Conservation (phyloP, 2,329 filamentous ascomycete genomes). For the Diaporthe eres region DNA sequence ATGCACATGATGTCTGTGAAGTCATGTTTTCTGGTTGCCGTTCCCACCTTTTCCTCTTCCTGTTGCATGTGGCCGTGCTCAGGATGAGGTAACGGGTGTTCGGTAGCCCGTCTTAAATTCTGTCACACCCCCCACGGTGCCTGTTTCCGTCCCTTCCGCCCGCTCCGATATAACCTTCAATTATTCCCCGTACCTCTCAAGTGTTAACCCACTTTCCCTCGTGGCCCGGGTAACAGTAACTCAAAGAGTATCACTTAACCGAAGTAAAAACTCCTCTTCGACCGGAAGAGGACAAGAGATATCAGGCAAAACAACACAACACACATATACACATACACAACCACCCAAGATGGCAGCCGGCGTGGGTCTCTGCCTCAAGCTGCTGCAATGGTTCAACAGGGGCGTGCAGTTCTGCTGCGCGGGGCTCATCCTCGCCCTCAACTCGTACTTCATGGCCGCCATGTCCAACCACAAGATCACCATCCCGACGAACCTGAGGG, state of each 20-base stretch:
- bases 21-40: constrained; percentile 12
- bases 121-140: constrained; percentile 9
- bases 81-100: constrained; percentile 20
- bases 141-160: constrained; percentile 26
- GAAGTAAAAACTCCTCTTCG: neutral
- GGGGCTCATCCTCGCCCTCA: constrained; percentile 82
- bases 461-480: constrained; percentile 73
- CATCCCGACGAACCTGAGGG: constrained; percentile 77
- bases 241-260: neutral
- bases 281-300: neutral
- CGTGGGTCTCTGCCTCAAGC: constrained; percentile 75
- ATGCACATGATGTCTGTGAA: constrained; percentile 31
- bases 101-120: constrained; percentile 28
- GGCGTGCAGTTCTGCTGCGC: constrained; percentile 80
- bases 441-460: constrained; percentile 86
- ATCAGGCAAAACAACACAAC: neutral
- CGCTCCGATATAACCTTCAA: constrained; percentile 24
- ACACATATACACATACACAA: neutral
- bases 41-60: constrained; percentile 17
- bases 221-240: neutral
- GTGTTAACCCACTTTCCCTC: neutral
- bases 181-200: neutral
- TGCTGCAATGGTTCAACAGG: constrained; percentile 79
- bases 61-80: constrained; percentile 28
- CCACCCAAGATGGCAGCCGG: constrained; percentile 66